Conservation (phyloP, 176 grass and related monocot species). For the Hyparrhenia diplandra region DNA sequence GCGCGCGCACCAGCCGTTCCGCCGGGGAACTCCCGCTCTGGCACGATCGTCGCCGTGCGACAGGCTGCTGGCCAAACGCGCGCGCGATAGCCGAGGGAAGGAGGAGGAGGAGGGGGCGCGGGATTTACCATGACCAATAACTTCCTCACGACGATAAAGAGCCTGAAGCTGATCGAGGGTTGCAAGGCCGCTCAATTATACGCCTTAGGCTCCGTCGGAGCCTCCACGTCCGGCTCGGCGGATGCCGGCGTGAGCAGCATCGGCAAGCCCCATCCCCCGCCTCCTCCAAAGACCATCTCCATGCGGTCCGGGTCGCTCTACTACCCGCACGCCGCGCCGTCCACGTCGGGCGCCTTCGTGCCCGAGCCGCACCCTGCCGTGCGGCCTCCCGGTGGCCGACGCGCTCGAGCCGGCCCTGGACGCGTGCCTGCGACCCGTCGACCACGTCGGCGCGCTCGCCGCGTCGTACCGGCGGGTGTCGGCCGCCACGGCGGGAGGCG, state of each 20-base stretch:
- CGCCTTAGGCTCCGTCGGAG: constrained; percentile 31
- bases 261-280: constrained; percentile 32
- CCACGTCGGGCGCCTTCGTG: constrained; percentile 42
- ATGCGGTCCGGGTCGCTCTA: constrained; percentile 50
- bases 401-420: constrained; percentile 68
- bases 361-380: constrained; percentile 62
- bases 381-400: constrained; percentile 58
- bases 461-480: constrained; percentile 56
- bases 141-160: constrained; percentile 87
- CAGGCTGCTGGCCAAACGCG: not conserved
- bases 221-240: constrained; percentile 41
- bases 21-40: constrained; percentile 28
- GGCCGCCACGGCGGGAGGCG: not conserved
- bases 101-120: not conserved
- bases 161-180: constrained; percentile 88
- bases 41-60: constrained; percentile 30
- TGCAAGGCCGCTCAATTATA: constrained; percentile 76
- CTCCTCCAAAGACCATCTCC: constrained; percentile 43
- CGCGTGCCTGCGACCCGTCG: constrained; percentile 68
- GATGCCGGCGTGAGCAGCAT: constrained; percentile 14
- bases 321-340: constrained; percentile 35
- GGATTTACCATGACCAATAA: constrained; percentile 68
- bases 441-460: constrained; percentile 58
- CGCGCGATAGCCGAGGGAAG: not conserved
- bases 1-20: constrained; percentile 36